Base-by-base conservation (phyloP, 805 yeast genomes). In the Candida patagonica region DNA sequence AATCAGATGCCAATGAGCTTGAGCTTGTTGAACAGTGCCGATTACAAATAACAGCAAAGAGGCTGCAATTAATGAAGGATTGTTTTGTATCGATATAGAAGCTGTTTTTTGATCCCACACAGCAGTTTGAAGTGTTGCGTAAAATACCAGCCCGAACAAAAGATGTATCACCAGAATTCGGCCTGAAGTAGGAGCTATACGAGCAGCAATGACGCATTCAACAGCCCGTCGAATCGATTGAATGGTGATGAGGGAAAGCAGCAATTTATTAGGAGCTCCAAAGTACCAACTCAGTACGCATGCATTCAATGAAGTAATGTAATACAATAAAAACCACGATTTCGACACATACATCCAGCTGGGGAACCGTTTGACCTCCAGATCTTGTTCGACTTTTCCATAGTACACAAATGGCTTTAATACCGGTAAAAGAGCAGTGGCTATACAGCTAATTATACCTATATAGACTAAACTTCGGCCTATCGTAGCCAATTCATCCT, bases 111-210 rank as follows among this genome's bases (percentile, higher is more conserved):
- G 24, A 20, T 23, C 27, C 37, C 37, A 33, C 4, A 33, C 37
- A 49, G 24, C 27, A 10, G 27, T 20, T 20, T 33, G 37, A 5
- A 33, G 37, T 4, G 37, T 22, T 1, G 42, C 7, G 37, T 80
- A 80, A 53, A 72, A 78, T 8, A 54, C 49, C 2, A 73, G 22
- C 0, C 88, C 88, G 3, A 70, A 74, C 1, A 73, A 10, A 49
- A 78, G 80, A 51, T 80, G 86, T 10, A 69, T 56, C 9, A 76
- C 26, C 47, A 78, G 37, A 12, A 33, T 33, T 12, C 37, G 78
- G 54, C 80, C 78, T 12, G 36, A 30, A n/a, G 24, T 15, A n/a
- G 40, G 23, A 6, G 59, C 33, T 23, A 69, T 59, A 44, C 64
- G 65, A 30, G 66, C 63, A 13, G 78, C 59, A 37, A 40, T 56